These are phyloP conservation scores for Candida pseudofarinosa DNA, from an alignment of 805 yeast genomes.

Conservation along the genomic window DNA sequence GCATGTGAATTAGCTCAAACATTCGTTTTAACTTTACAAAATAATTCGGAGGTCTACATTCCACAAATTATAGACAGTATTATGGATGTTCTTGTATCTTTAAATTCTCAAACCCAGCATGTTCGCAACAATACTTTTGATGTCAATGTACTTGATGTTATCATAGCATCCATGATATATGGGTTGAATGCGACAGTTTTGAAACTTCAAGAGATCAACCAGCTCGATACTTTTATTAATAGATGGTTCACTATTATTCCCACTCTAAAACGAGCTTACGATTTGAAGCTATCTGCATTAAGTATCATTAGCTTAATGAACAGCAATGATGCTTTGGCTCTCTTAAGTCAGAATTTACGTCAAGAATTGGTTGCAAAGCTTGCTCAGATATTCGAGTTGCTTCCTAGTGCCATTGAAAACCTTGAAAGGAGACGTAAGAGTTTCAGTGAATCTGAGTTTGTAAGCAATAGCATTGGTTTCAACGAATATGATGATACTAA, in stretches of 20 bases:
- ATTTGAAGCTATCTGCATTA: constrained; percentile 69
- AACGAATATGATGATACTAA: constrained; percentile 4
- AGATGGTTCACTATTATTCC: constrained; percentile 63
- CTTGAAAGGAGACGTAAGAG: constrained; percentile 62
- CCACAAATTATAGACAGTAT: constrained; percentile 44
- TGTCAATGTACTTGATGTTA: constrained; percentile 54
- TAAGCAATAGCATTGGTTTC: not conserved
- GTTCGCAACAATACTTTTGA: constrained; percentile 34
- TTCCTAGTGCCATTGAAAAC: constrained; percentile 69
- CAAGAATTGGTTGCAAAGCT: constrained; percentile 50
- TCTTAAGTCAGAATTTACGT: constrained; percentile 11
- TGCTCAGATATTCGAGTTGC: constrained; percentile 48
- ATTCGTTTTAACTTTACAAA: constrained; percentile 55
- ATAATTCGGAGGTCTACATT: constrained; percentile 42
- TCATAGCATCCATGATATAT: constrained; percentile 61
- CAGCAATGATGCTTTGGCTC: constrained; percentile 17
- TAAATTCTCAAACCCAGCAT: constrained; percentile 26
- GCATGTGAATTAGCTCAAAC: constrained; percentile 65
- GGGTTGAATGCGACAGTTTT: constrained; percentile 53
- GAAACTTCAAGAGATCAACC: constrained; percentile 42
- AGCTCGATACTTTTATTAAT: constrained; percentile 49
- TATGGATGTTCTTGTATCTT: constrained; percentile 30
- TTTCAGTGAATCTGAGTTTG: constrained; percentile 35
- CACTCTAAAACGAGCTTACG: constrained; percentile 65
- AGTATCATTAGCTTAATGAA: constrained; percentile 53